Evolutionary conservation across 2,329 filamentous ascomycete genomes (phyloP), one percentile per base, ranked within the genome.

Genomic region (Dactylellina leptospora): DNA sequence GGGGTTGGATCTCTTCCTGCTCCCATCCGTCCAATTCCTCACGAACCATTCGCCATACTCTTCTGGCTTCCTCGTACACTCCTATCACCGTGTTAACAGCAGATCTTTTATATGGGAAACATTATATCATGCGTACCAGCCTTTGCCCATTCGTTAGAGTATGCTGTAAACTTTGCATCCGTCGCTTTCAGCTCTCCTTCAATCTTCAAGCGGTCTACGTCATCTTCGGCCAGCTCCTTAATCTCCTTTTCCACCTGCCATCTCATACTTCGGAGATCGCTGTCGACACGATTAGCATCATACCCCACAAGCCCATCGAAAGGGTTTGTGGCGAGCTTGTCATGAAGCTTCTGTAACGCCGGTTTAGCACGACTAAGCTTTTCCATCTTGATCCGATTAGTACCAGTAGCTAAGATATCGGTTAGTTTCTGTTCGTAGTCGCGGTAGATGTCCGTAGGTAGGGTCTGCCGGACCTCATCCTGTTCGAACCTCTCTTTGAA

Each of bases 161-260:
- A 63, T 6, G 59, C 59, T 33, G 4, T 22, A 22, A 63, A 36
- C 48, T 63, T 55, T 3, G 48, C 50, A 16, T 63, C 59, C 20
- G 40, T 55, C 8, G 4, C 11, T 18, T 54, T 47, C 9, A 63
- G 59, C 28, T 55, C 48, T 8, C 47, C 38, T 8, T 36, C 40
- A 23, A 63, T 55, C 59, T 30, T 63, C 10, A 55, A 27, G 0
- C 59, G 48, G 40, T 63, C 59, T n/a, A 13, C 38, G 28, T 63
- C 59, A 16, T 48, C 38, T 11, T 63, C 59, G 20, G 48, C 48
- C 50, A 63, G 40, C 50, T 63, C 18, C 1, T 44, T 54, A 22
- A 63, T 47, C 38, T 63, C 59, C n/a, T 55, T 63, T 27, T 63
- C 59, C 11, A 63, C 59, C 28, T 63, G 59, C 59, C 59, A 63